Conservation (phyloP, 805 yeast genomes). For the Yarrowia porcina region DNA sequence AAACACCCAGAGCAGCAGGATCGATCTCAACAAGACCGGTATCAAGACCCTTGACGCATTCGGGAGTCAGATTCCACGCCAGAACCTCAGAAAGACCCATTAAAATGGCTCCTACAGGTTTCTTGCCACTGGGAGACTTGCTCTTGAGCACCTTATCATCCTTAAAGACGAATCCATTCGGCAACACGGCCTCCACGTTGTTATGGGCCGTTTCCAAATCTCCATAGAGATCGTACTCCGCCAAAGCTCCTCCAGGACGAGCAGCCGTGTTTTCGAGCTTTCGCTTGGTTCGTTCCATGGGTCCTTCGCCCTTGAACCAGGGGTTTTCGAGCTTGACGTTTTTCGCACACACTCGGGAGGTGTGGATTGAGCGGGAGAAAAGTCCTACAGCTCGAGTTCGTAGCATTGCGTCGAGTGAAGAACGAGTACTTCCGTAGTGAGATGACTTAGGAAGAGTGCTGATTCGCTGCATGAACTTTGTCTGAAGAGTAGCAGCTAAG, state of each 20-base stretch:
- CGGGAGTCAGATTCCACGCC: constrained; percentile 49
- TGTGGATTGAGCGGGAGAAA: constrained; percentile 7
- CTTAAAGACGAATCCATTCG: constrained; percentile 58
- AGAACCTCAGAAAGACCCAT: constrained; percentile 50
- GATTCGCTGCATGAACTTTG: background rate
- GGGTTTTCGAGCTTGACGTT: constrained; percentile 24
- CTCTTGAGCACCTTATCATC: constrained; percentile 48
- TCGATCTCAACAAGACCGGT: constrained; percentile 54
- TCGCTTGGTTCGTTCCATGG: constrained; percentile 24
- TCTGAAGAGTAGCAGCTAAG: background rate
- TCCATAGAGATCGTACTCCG: constrained; percentile 48
- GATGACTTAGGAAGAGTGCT: background rate
- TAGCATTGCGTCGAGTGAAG: background rate
- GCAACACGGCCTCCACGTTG: constrained; percentile 50
- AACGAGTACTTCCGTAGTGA: background rate
- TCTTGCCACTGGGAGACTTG: constrained; percentile 33
- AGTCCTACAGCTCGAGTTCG: background rate
- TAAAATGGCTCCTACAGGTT: constrained; percentile 35
- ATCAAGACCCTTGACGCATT: constrained; percentile 45
- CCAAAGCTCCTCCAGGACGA: constrained; percentile 31
- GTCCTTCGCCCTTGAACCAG: constrained; percentile 24
- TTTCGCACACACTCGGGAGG: background rate
- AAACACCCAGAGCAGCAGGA: constrained; percentile 46
- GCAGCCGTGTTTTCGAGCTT: constrained; percentile 22
- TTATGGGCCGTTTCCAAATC: constrained; percentile 47